Base-by-base conservation (phyloP, 2,329 filamentous ascomycete species). In the Exserohilum rostratum region DNA sequence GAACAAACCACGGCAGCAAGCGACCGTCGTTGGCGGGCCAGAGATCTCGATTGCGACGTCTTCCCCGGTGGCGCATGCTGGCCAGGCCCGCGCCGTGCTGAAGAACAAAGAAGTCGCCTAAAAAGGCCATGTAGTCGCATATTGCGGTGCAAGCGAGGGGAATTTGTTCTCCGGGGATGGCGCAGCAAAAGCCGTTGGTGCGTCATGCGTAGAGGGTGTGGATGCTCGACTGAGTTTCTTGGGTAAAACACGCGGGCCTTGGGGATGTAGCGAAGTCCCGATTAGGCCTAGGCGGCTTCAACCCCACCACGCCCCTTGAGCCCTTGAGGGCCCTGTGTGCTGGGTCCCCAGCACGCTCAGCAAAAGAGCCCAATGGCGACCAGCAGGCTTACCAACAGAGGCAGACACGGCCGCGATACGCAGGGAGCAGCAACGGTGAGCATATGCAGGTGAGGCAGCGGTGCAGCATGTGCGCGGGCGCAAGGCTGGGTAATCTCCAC, bases 131-230 rank as follows among this genome's bases (percentile, higher is more conserved):
- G 13, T 29, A 22, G n/a, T 15, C 13, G 29, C 10, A 34, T 15
- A 31, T 7, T 7, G 5, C 11, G 2, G 39, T 18, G 50, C 11
- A 45, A 46, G 46, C 51, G 46, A 50, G 30, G 17, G 29, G 34
- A 27, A 35, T 45, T 50, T 54, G 46, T 54, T 54, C 34, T 50
- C 40, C 34, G 51, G 51, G 33, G 39, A 30, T 45, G 33, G 29
- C 17, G 34, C 20, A 34, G 25, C n/a, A 30, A 45, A 46, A 47
- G 44, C 44, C 35, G 50, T 33, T 47, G 37, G 40, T 45, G 40
- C 40, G 6, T 50, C 25, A 39, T 29, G 29, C 18, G n/a, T 29
- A 25, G 29, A 11, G 25, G 40, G 46, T 34, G 35, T 29, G 46
- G n/a, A 31, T 37, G 46, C 17, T 48, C 35, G 18, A 43, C 37